phyloP scores from a whole-genome alignment of 805 yeast genomes.

The Huiozyma naganishii region DNA sequence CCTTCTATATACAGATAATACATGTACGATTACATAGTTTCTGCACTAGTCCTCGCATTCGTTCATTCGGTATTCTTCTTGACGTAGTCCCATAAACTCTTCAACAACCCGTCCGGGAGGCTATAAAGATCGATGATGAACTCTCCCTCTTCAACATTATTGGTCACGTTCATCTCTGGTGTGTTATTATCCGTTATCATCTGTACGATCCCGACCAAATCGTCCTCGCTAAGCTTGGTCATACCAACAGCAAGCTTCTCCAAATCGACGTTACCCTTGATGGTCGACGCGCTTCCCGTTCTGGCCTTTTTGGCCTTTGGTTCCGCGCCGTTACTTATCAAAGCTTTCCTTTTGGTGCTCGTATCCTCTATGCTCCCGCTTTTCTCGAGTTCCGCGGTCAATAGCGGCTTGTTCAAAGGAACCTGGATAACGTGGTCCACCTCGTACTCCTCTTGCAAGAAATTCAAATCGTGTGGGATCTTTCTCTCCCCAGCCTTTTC shows the following conservation, averaged over 20 bases:
- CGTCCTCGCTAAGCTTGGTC: constrained; percentile 84
- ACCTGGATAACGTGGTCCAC: constrained; percentile 69
- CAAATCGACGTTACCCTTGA: constrained; percentile 71
- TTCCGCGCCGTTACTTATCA: constrained; percentile 17
- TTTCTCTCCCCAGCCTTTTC: constrained; percentile 88
- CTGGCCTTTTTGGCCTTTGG: constrained; percentile 42
- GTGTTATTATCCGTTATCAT: constrained; percentile 96
- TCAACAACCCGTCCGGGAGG: constrained; percentile 81
- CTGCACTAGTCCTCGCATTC: too few species aligned
- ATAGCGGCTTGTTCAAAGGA: constrained; percentile 64
- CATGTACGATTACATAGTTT: too few species aligned
- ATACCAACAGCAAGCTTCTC: constrained; percentile 85
- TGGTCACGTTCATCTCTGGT: constrained; percentile 89
- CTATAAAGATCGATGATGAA: constrained; percentile 94
- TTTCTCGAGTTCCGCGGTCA: constrained; percentile 64
- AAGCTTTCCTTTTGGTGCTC: constrained; percentile 17
- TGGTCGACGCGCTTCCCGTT: constrained; percentile 32
- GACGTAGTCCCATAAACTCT: constrained; percentile 91
- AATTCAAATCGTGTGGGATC: constrained; percentile 82
- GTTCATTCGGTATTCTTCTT: constrained; percentile 45
- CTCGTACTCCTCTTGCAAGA: constrained; percentile 63
- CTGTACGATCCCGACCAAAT: constrained; percentile 86
- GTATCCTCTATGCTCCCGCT: constrained; percentile 69
- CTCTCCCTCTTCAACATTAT: constrained; percentile 93
- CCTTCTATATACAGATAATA: too few species aligned